Conservation (phyloP, 2,329 filamentous ascomycete species). For the Talaromyces sp. region DNA sequence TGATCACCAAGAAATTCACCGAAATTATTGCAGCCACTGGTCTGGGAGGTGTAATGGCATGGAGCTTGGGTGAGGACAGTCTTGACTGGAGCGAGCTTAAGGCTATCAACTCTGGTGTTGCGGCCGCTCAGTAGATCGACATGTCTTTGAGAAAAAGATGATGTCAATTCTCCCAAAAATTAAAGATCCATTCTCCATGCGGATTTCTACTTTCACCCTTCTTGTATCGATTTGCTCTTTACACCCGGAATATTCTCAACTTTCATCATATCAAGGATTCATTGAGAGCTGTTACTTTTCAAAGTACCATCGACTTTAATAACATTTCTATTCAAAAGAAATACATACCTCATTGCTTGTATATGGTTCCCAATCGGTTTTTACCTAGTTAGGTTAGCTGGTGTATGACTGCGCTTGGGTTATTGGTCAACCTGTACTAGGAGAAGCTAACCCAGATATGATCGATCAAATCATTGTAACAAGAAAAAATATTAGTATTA, state of each 20-base stretch:
- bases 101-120: constrained; percentile 38
- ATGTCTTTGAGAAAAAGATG: too few relatives aligned
- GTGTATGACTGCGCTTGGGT: too few relatives aligned
- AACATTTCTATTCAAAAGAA: background rate
- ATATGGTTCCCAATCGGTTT: background rate
- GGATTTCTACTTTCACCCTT: background rate
- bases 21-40: constrained; percentile 54
- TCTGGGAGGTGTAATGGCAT: constrained; percentile 70
- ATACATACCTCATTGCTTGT: background rate
- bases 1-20: constrained; percentile 61
- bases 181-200: background rate
- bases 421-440: background rate
- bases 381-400: too few relatives aligned
- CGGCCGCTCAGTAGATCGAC: background rate
- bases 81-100: constrained; percentile 44
- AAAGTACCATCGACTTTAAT: background rate
- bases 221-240: background rate
- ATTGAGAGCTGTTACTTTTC: background rate
- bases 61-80: constrained; percentile 68
- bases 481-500: background rate
- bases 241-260: background rate
- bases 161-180: background rate
- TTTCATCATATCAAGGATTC: background rate
- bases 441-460: background rate
- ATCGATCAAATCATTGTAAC: background rate